Base-by-base conservation (phyloP, 2,329 filamentous ascomycete genomes). In the Cladosporium halotolerans region DNA sequence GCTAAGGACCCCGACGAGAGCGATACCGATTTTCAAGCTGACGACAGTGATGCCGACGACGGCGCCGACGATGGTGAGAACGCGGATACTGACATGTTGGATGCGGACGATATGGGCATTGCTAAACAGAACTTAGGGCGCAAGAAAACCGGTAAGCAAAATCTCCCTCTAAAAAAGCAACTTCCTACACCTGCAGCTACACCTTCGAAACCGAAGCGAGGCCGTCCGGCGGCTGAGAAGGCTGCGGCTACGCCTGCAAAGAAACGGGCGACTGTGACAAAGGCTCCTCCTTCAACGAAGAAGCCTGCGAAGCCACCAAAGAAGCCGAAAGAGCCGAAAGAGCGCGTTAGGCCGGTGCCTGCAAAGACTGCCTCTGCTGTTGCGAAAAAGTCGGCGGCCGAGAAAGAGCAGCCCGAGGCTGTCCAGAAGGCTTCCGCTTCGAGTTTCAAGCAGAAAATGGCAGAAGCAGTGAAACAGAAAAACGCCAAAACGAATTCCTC, bases 1-100 rank as follows among this genome's bases (percentile, higher is more conserved):
- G 58, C 58, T 42, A 66, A 67, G 52, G 53, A 62, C 9, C 65
- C 64, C 13, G 68, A 70, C 23, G 73, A 73, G 13, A 73, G 69
- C 54, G 76, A 78, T 57, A 79, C 76, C 13, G 76, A 77, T 57
- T 79, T 78, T 60, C 73, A 76, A 47, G 72, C 68, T 11, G 67
- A 69, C n/a, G 68, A 70, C 13, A 71, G 65, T 41, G 70, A 70
- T 23, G 64, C 45, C 3, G 66, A 69, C 18, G 55, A 57, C 36
- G 61, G 56, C 52, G 69, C 67, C 32, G 69, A 66, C 16, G 62
- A 56, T 7, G 49, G 57, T 57, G 47, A 58, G 28, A 56, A 60
- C 14, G 61, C 63, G 28, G 51, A 57, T 13, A 62, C 61, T 44
- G 57, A 58, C 11, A 46, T 53, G 32, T 43, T 60, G 14, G 51